Base-by-base conservation (phyloP, 371 early-diverging fungal genomes). In the Syncephalis fuscata region DNA sequence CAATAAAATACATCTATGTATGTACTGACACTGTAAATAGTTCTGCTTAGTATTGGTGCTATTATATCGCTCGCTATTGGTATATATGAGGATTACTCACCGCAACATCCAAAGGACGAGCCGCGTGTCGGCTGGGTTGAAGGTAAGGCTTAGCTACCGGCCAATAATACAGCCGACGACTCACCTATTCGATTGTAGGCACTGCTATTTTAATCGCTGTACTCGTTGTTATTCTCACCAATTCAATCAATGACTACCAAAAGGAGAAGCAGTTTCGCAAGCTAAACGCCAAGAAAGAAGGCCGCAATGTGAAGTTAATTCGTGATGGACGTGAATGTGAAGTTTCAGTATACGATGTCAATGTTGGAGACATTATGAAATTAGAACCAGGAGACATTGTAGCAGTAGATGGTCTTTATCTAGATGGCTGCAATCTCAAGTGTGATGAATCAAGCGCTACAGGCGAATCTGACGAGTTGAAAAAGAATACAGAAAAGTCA, bases 321-420 rank as follows among this genome's bases (percentile, higher is more conserved):
- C 78, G 88, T 46, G 73, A 75, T 61, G 80, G 91, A 48, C 68
- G 75, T 36, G 83, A 88, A 58, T 64, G 76, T 22, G 77, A 85
- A 54, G 65, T 89, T 51, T 85, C 85, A 41, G 85, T 92, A 41
- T 82, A 80, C 61, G 84, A 88, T 46, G 46, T 89, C 39, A 73
- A 82, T 52, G 85, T 93, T 16, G 92, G 94, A 41, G 95, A 95
- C 58, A 67, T 96, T 42, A 59, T 93, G 50, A 55, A 79, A 44
- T 67, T 96, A 37, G 93, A 96, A 60, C 87, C 92, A n/a, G 97
- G 96, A 47, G 95, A 94, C 55, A 81, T 93, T 38, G 65, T 94
- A 42, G 73, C 84, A 0, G 94, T 78, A 15, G 96, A 96, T 59
- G 88, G 88, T 51, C 65, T 95, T 48, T 74, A 72, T 45, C 58